Evolutionary conservation across 2,329 filamentous ascomycete species (phyloP).

Genomic region (Claviceps maximensis): DNA sequence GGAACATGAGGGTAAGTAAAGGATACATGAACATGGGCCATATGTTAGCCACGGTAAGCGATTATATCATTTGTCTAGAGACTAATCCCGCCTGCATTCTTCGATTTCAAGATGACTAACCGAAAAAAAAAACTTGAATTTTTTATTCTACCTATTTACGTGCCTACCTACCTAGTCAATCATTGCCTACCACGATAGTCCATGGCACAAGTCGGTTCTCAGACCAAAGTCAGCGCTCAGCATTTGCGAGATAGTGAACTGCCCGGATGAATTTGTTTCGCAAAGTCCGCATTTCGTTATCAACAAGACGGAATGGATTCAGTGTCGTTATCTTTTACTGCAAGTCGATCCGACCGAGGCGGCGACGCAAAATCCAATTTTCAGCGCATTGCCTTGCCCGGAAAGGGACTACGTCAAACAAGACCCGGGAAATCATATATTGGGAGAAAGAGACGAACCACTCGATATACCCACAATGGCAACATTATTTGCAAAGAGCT

Average conservation of each 20-base stretch:
- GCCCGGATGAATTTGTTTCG: slow-evolving; percentile 46
- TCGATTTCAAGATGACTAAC: not conserved
- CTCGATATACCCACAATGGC: slow-evolving; percentile 17
- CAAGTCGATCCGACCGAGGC: slow-evolving; percentile 8
- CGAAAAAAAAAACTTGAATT: not conserved
- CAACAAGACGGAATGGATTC: slow-evolving; percentile 69
- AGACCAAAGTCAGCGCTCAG: slow-evolving; percentile 48
- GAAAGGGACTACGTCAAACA: slow-evolving; percentile 15
- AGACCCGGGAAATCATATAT: slow-evolving; percentile 10
- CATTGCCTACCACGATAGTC: too few relatives aligned
- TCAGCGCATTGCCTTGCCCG: slow-evolving; percentile 1
- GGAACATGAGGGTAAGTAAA: slow-evolving; percentile 15
- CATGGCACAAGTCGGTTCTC: slow-evolving; percentile 57
- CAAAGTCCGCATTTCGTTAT: slow-evolving; percentile 55
- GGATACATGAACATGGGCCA: not conserved
- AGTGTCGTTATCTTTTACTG: slow-evolving; percentile 71
- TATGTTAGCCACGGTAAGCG: not conserved
- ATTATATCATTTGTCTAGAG: not conserved
- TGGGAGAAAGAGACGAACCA: not conserved
- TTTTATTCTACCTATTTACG: not conserved
- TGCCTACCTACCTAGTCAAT: not conserved
- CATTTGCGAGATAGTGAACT: slow-evolving; percentile 77
- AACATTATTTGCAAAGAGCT: slow-evolving; percentile 8
- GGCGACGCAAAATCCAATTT: slow-evolving; percentile 7
- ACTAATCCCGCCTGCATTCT: too few relatives aligned